Conservation (phyloP, 352 stramenopile species). For the Plasmopara muralis region DNA sequence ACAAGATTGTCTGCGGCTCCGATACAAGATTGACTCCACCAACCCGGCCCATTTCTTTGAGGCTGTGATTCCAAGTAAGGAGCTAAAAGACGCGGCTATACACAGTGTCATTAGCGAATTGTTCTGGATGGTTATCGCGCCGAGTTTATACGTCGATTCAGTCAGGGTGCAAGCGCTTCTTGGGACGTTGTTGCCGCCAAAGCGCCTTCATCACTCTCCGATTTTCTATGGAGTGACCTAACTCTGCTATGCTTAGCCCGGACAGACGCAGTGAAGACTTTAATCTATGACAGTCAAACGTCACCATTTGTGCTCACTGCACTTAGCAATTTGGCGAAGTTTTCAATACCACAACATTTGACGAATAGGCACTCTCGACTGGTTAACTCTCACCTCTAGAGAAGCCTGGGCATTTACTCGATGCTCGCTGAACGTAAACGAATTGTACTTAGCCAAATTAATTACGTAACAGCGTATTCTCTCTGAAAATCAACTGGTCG, state of each 20-base stretch:
- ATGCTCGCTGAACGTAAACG: constrained; percentile 20
- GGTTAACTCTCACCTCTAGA: constrained; percentile 11
- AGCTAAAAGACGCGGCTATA: background rate
- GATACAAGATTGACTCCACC: background rate
- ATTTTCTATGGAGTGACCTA: constrained; percentile 1
- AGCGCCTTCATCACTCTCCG: background rate
- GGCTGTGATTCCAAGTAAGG: background rate
- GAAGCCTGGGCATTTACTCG: constrained; percentile 4
- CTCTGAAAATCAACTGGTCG: constrained; percentile 9
- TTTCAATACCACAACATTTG: background rate
- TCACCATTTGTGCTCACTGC: background rate
- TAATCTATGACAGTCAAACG: background rate
- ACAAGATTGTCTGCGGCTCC: background rate
- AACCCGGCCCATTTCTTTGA: background rate
- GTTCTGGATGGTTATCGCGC: background rate
- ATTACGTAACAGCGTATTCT: constrained; percentile 13
- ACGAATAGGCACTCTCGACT: background rate
- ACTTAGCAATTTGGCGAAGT: background rate
- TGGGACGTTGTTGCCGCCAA: background rate
- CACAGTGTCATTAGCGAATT: constrained; percentile 2
- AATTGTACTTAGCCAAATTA: constrained; percentile 3
- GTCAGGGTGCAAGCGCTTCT: background rate
- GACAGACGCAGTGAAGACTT: background rate
- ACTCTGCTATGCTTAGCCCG: background rate
- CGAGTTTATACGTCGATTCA: background rate